Evolutionary conservation across 106 monocot genomes (phyloP).

Genomic region (Dendrobium chrysotoxum): DNA sequence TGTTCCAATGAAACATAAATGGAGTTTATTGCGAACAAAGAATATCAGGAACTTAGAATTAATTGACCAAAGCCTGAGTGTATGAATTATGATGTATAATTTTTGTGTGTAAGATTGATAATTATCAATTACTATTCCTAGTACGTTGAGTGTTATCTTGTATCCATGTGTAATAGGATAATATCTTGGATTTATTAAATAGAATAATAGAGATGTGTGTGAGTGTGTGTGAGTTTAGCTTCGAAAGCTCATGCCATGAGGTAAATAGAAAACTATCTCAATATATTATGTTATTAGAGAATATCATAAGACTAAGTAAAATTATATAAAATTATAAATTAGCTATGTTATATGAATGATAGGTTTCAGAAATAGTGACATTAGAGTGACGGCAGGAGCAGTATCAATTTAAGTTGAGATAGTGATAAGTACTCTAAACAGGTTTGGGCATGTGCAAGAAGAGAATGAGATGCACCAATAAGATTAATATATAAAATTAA

Average conservation of each 20-base stretch:
- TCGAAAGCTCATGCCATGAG: background rate
- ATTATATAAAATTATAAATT: background rate
- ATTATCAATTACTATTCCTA: background rate
- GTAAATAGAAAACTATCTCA: background rate
- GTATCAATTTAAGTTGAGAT: background rate
- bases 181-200: background rate
- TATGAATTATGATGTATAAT: background rate
- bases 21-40: background rate
- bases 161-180: background rate
- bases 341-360: background rate
- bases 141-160: background rate
- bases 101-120: background rate
- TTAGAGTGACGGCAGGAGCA: background rate
- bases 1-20: background rate
- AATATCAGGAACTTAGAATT: background rate
- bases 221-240: background rate
- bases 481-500: background rate
- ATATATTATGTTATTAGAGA: background rate
- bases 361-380: background rate
- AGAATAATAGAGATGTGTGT: background rate
- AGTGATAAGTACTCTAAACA: background rate
- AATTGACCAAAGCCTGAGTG: background rate
- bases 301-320: background rate
- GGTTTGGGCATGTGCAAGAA: background rate
- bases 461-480: background rate